Evolutionary conservation across 768 basidiomycete species (phyloP).

Genomic region (Naganishia vaughanmartiniae): DNA sequence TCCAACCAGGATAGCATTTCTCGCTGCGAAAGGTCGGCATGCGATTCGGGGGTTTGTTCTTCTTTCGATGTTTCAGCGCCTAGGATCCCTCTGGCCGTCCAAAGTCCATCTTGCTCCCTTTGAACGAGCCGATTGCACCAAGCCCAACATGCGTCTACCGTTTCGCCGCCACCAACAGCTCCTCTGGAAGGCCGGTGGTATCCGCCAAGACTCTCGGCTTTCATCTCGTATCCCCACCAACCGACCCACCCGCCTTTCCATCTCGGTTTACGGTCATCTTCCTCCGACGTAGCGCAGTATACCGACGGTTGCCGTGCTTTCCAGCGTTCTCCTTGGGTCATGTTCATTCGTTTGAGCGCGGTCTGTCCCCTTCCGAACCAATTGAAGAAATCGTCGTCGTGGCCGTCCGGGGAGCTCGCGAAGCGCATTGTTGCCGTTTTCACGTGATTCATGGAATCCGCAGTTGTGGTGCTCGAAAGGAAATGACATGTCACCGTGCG

Average conservation of each 20-base stretch:
- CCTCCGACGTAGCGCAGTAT: neutral
- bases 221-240: conserved; percentile 53
- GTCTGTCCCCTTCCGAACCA: conserved; percentile 21
- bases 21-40: neutral
- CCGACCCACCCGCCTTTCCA: conserved; percentile 52
- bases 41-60: neutral
- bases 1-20: conserved; percentile 41
- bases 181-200: conserved; percentile 32
- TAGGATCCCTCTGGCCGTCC: conserved; percentile 42
- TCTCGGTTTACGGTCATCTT: conserved; percentile 25
- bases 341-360: conserved; percentile 10
- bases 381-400: conserved; percentile 6
- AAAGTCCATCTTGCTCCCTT: conserved; percentile 39
- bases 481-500: conserved; percentile 37
- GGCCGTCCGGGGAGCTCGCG: neutral
- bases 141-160: conserved; percentile 47
- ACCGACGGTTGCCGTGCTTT: conserved; percentile 22
- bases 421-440: conserved; percentile 1
- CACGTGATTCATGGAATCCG: neutral
- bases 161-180: conserved; percentile 24
- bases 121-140: conserved; percentile 44
- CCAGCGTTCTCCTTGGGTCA: conserved; percentile 19
- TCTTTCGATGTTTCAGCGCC: neutral
- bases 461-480: neutral
- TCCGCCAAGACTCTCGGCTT: conserved; percentile 49